Conservation (phyloP, 2,329 filamentous ascomycete genomes). For the Fusarium floridanum region DNA sequence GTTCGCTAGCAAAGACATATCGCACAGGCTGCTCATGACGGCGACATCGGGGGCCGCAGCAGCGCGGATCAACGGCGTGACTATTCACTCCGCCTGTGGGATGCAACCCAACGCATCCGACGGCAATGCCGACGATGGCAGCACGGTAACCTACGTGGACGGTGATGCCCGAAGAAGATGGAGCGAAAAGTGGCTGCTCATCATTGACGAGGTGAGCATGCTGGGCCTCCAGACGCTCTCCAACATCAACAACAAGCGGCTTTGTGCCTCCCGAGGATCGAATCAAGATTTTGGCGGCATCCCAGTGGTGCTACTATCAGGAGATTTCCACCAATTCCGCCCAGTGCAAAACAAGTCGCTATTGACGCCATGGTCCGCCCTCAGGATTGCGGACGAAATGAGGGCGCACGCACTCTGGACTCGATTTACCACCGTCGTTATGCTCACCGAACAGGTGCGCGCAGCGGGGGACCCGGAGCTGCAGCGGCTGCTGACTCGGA, state of each 20-base stretch:
- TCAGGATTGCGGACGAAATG: background rate
- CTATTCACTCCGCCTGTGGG: constrained; percentile 8
- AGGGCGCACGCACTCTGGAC: background rate
- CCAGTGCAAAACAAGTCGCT: background rate
- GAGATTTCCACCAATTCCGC: background rate
- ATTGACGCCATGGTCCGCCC: background rate
- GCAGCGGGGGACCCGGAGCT: background rate
- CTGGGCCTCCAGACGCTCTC: background rate
- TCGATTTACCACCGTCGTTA: background rate
- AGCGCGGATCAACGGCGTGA: constrained; percentile 5
- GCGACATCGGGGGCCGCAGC: background rate
- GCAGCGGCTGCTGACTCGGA: background rate
- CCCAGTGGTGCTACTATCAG: background rate
- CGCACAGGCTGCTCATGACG: constrained; percentile 4
- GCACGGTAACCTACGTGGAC: constrained; percentile 6
- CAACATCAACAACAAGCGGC: background rate
- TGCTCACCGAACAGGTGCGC: constrained; percentile 7
- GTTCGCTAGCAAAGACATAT: constrained; percentile 3
- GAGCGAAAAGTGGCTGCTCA: background rate
- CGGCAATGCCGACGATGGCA: constrained; percentile 1
- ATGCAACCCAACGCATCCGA: constrained; percentile 4
- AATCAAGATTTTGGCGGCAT: background rate
- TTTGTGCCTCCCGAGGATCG: background rate
- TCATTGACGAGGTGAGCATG: background rate
- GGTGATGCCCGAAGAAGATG: background rate